These are phyloP conservation scores for Staphylotrichum tortipilum DNA, from an alignment of 495 filamentous ascomycete genomes.

Conservation along the genomic window DNA sequence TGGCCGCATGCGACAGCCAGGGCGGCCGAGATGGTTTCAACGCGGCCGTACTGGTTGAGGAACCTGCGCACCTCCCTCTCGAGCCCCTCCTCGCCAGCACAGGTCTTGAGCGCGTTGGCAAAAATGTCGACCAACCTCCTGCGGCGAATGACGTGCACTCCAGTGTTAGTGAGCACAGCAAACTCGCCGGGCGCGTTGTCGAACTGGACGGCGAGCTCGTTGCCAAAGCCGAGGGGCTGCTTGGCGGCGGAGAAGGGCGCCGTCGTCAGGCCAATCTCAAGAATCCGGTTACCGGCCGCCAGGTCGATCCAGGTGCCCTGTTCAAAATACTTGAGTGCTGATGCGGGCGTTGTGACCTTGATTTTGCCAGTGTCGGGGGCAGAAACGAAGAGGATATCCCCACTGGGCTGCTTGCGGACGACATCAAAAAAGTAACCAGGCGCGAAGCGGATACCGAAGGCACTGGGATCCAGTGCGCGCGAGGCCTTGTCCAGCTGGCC, in stretches of 20 bases:
- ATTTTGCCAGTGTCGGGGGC: constrained; percentile 80
- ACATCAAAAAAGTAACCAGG: constrained; percentile 90
- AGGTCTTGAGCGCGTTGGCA: constrained; percentile 59
- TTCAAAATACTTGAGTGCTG: constrained; percentile 51
- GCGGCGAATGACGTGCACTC: constrained; percentile 75
- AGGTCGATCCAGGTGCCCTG: constrained; percentile 67
- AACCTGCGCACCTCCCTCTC: constrained; percentile 76
- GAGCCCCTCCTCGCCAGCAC: constrained; percentile 62
- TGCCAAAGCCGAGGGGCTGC: constrained; percentile 79
- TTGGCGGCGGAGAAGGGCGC: constrained; percentile 55
- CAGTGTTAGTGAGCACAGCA: constrained; percentile 82
- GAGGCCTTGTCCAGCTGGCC: constrained; percentile 35
- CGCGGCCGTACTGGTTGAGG: constrained; percentile 70
- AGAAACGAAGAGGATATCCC: constrained; percentile 72
- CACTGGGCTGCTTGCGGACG: constrained; percentile 43
- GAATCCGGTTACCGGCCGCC: constrained; percentile 46
- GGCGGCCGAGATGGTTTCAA: constrained; percentile 80
- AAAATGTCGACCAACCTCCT: constrained; percentile 88
- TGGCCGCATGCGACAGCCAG: constrained; percentile 95
- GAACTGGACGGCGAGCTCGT: constrained; percentile 90
- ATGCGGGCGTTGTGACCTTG: constrained; percentile 44
- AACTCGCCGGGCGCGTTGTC: constrained; percentile 73
- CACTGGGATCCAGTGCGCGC: constrained; percentile 43
- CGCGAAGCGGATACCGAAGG: constrained; percentile 58
- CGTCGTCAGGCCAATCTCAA: constrained; percentile 70